These are phyloP conservation scores for Rhynchospora tenuis DNA, from an alignment of 176 grass and related monocot genomes.

Conservation along the genomic window DNA sequence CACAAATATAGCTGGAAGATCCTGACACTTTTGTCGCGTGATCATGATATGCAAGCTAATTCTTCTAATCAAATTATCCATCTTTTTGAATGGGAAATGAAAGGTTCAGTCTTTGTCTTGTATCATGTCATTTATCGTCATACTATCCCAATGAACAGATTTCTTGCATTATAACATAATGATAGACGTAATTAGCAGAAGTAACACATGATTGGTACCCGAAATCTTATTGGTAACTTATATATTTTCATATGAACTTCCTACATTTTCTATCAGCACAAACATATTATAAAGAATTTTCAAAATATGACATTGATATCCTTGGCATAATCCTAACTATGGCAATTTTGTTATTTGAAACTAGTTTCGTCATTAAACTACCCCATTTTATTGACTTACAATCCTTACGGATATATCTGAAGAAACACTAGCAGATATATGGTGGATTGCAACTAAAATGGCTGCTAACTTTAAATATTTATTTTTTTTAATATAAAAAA, in stretches of 20 bases:
- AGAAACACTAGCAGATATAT: neutral
- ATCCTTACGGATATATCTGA: neutral
- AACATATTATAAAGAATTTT: too few species aligned
- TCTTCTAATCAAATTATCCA: neutral
- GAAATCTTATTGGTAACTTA: neutral
- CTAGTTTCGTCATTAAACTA: neutral
- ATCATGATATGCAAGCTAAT: constrained; percentile 24
- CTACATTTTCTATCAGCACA: too few species aligned
- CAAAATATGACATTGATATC: too few species aligned
- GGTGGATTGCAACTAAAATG: neutral
- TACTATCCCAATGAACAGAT: neutral
- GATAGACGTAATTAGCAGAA: neutral
- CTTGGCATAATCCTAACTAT: too few species aligned
- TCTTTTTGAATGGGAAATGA: constrained; percentile 6
- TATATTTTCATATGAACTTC: too few species aligned
- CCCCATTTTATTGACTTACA: neutral
- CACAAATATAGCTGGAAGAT: neutral
- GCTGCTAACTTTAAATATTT: neutral
- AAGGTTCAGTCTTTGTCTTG: constrained; percentile 1
- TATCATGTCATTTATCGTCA: neutral
- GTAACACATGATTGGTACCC: neutral
- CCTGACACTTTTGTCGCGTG: constrained; percentile 6
- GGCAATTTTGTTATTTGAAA: too few species aligned
- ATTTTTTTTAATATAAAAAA: neutral
- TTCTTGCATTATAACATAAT: neutral